Conservation (phyloP, 2,329 filamentous ascomycete genomes). For the Pseudocercospora cruenta region DNA sequence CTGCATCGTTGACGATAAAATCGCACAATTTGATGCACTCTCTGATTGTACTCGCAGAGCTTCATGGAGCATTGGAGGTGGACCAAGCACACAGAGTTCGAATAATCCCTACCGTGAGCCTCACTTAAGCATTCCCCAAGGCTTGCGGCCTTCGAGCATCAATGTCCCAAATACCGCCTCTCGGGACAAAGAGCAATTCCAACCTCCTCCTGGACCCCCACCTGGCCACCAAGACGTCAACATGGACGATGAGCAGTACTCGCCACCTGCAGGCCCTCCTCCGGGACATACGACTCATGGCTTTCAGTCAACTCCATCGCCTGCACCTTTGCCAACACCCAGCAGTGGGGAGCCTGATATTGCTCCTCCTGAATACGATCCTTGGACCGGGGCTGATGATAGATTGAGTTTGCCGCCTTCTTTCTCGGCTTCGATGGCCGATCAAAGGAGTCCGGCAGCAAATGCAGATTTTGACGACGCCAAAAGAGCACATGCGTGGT, state of each 20-base stretch:
- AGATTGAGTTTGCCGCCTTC: constrained; percentile 74
- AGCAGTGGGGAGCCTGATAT: constrained; percentile 23
- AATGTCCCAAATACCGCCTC: constrained; percentile 20
- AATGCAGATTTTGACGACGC: constrained; percentile 70
- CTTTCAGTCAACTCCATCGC: constrained; percentile 6
- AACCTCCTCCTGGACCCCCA: constrained; percentile 39
- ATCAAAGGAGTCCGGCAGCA: constrained; percentile 67
- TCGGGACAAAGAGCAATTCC: constrained; percentile 31
- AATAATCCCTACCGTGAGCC: constrained; percentile 30
- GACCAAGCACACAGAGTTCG: constrained; percentile 19
- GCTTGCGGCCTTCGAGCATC: constrained; percentile 23
- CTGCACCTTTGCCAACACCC: constrained; percentile 15
- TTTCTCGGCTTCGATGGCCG: constrained; percentile 49
- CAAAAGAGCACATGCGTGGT: constrained; percentile 69
- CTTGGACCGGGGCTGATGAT: constrained; percentile 75
- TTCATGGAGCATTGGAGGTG: constrained; percentile 26
- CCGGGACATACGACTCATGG: constrained; percentile 26
- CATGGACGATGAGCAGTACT: constrained; percentile 30
- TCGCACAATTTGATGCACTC: neutral
- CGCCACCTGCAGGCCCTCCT: constrained; percentile 38
- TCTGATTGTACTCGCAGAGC: constrained; percentile 13
- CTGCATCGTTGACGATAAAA: neutral
- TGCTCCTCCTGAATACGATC: constrained; percentile 64
- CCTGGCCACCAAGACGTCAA: constrained; percentile 29
- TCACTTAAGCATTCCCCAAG: constrained; percentile 16